Evolutionary conservation across 495 filamentous ascomycete genomes (phyloP).

Genomic region (Corynascus novoguineensis): DNA sequence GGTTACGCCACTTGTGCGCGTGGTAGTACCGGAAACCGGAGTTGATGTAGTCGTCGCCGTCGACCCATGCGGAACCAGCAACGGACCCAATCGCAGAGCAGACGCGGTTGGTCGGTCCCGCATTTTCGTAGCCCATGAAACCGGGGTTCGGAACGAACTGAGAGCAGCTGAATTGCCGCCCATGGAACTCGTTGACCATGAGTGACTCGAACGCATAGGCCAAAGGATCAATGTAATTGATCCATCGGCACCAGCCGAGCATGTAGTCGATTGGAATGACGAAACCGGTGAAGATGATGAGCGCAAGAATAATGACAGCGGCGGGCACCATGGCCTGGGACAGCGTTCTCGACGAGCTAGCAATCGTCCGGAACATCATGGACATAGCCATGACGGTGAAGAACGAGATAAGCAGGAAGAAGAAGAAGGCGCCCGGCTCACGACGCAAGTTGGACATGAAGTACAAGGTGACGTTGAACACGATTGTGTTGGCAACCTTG

Average conservation of each 20-base stretch:
- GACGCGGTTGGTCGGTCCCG: slow-evolving; percentile 39
- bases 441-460: slow-evolving; percentile 80
- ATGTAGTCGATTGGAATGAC: slow-evolving; percentile 72
- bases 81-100: slow-evolving; percentile 61
- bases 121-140: slow-evolving; percentile 34
- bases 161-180: slow-evolving; percentile 58
- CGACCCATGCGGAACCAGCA: slow-evolving; percentile 46
- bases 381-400: slow-evolving; percentile 65
- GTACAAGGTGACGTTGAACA: slow-evolving; percentile 70
- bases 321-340: slow-evolving; percentile 80
- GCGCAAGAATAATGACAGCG: slow-evolving; percentile 71
- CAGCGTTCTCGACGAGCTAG: slow-evolving; percentile 68
- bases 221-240: slow-evolving; percentile 81
- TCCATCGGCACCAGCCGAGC: slow-evolving; percentile 80
- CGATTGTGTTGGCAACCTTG: slow-evolving; percentile 44
- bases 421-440: slow-evolving; percentile 74
- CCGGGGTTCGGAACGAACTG: slow-evolving; percentile 51
- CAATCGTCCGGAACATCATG: slow-evolving; percentile 79
- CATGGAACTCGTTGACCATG: slow-evolving; percentile 85
- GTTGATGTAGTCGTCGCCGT: slow-evolving; percentile 66
- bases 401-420: slow-evolving; percentile 69
- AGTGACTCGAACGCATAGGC: slow-evolving; percentile 81
- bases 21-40: slow-evolving; percentile 55
- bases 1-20: slow-evolving; percentile 69
- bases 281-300: slow-evolving; percentile 89